Percentiles rank a stretch among this genome's conserved stretches.
Evolutionary conservation across 441 rosid genomes (phyloP).

Genomic region (Manihot esculenta): DNA sequence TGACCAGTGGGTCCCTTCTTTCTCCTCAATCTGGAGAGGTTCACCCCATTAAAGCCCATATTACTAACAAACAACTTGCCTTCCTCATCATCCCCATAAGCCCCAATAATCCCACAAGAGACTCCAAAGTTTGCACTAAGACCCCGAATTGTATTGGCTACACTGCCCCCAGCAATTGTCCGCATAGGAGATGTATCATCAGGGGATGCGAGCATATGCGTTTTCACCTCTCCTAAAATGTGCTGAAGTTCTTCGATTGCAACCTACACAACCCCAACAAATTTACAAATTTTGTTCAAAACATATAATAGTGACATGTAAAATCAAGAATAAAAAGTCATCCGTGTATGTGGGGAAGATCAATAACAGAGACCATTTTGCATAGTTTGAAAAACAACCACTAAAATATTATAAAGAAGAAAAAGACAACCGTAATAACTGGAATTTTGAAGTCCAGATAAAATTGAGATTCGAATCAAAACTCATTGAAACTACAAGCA

Average conservation of each 20-base stretch:
- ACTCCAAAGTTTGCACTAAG: conserved; percentile 80
- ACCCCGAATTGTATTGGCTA: conserved; percentile 84
- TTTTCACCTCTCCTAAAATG: conserved; percentile 55
- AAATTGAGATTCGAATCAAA: no score
- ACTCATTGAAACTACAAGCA: no score
- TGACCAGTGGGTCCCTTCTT: conserved; percentile 86
- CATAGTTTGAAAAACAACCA: no score
- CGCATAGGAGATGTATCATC: conserved; percentile 39
- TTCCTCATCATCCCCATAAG: conserved; percentile 82
- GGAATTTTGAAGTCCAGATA: no score
- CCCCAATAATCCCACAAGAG: conserved; percentile 75
- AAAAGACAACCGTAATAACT: no score
- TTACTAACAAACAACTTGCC: conserved; percentile 60
- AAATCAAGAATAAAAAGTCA: no score
- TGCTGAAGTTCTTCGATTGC: conserved; percentile 58
- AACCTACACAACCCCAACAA: conserved; percentile 35
- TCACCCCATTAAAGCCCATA: conserved; percentile 72
- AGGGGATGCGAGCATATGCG: conserved; percentile 40
- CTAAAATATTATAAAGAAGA: no score
- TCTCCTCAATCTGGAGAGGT: conserved; percentile 64
- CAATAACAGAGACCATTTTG: no score
- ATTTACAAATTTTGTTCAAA: background rate
- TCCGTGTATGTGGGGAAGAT: no score
- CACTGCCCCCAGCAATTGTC: conserved; percentile 94
- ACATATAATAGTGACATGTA: no score